phyloP scores from a whole-genome alignment of 2,329 filamentous ascomycete genomes.

The Elsinoe perseae region DNA sequence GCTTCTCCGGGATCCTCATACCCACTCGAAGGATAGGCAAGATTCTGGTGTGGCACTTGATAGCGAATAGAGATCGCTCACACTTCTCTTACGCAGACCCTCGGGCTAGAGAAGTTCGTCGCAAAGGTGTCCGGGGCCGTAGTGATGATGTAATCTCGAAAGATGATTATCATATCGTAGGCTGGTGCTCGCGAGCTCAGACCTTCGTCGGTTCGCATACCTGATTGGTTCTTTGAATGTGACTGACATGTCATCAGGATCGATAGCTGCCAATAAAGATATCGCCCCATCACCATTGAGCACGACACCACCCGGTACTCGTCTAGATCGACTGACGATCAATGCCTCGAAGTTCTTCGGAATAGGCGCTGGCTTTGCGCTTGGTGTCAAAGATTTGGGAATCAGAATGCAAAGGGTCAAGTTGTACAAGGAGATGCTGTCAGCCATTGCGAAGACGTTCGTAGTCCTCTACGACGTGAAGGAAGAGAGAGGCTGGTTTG shows the following conservation, averaged over 20 bases:
- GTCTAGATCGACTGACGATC: too few relatives aligned
- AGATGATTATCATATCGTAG: not conserved
- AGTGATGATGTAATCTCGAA: not conserved
- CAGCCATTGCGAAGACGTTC: not conserved
- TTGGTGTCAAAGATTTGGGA: too few relatives aligned
- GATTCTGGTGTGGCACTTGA: not conserved
- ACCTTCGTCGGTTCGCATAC: not conserved
- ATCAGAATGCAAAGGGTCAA: not conserved
- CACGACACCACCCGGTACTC: too few relatives aligned
- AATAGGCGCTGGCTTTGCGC: too few relatives aligned
- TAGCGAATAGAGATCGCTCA: not conserved
- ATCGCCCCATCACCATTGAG: too few relatives aligned
- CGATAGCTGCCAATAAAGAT: too few relatives aligned
- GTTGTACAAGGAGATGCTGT: not conserved
- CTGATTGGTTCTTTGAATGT: not conserved
- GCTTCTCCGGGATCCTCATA: not conserved
- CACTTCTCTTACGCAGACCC: not conserved
- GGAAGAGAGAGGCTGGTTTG: not conserved
- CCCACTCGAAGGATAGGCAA: not conserved
- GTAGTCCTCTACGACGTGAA: not conserved
- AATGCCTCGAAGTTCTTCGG: too few relatives aligned
- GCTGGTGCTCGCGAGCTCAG: not conserved
- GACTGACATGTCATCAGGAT: too few relatives aligned
- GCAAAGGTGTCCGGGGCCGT: not conserved
- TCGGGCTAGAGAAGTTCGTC: not conserved